A percentile compares a stretch with the other conserved stretches of the same genome.
These are phyloP conservation scores for Serendipita sp. DNA, from an alignment of 768 basidiomycete genomes.

Conservation along the genomic window DNA sequence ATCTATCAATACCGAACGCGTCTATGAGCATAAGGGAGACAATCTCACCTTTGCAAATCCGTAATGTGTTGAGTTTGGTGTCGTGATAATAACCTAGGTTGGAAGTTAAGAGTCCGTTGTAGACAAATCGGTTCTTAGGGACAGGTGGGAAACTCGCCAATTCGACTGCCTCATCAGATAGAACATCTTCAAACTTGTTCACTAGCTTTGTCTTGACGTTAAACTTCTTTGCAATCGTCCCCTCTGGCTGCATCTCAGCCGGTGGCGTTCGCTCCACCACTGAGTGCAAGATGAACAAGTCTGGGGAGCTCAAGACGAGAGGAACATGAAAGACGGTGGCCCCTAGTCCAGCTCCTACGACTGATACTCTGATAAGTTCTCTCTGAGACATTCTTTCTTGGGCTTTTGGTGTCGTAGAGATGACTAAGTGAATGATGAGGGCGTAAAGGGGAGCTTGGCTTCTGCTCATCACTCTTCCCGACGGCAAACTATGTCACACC, in stretches of 20 bases:
- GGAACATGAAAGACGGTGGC: constrained; percentile 70
- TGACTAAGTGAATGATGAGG: neutral
- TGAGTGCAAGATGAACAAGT: constrained; percentile 53
- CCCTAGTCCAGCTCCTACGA: constrained; percentile 60
- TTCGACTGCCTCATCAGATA: constrained; percentile 48
- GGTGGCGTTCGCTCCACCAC: constrained; percentile 51
- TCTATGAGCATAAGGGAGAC: neutral
- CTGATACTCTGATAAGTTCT: constrained; percentile 47
- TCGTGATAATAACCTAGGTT: constrained; percentile 32
- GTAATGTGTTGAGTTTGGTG: constrained; percentile 63
- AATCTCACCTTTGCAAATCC: constrained; percentile 33
- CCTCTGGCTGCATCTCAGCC: constrained; percentile 30
- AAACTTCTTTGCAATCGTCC: constrained; percentile 50
- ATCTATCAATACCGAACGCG: neutral
- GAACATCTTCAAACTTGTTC: constrained; percentile 39
- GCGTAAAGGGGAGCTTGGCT: neutral
- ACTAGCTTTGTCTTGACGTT: constrained; percentile 39
- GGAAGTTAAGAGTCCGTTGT: too few species aligned
- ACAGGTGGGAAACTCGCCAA: constrained; percentile 21
- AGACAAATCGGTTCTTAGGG: too few species aligned
- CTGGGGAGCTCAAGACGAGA: constrained; percentile 54
- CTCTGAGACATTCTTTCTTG: neutral
- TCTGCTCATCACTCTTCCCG: too few species aligned
- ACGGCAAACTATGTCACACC: too few species aligned
- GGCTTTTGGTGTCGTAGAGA: neutral